phyloP scores from a whole-genome alignment of 2,329 filamentous ascomycete species.

The Alternaria solani region DNA sequence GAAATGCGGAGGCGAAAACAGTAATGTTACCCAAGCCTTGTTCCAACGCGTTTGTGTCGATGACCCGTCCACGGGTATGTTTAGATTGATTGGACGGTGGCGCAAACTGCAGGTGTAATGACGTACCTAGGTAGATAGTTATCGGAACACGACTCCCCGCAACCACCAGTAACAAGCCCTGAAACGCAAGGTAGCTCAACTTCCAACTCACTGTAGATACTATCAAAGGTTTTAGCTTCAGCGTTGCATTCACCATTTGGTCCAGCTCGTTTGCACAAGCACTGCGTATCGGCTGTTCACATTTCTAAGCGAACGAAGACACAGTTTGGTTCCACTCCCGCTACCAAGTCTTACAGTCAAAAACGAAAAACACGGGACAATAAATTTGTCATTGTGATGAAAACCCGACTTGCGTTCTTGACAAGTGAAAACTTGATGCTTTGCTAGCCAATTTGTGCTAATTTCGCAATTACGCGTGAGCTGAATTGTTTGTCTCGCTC shows the following conservation, averaged over 20 bases:
- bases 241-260: background rate
- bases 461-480: background rate
- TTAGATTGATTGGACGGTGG: background rate
- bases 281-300: background rate
- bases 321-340: background rate
- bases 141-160: background rate
- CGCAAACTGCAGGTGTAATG: background rate
- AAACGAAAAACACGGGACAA: background rate
- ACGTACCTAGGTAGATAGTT: too few relatives aligned
- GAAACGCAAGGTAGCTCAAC: background rate
- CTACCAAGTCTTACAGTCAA: background rate
- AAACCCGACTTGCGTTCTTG: background rate
- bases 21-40: background rate
- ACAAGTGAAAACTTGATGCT: background rate
- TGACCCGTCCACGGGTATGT: background rate
- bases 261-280: background rate
- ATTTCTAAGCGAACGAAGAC: background rate
- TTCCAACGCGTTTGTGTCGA: background rate
- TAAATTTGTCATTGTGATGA: background rate
- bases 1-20: background rate
- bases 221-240: background rate
- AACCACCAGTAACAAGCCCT: background rate
- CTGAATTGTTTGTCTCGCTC: background rate
- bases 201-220: background rate
- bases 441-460: background rate